phyloP scores from a whole-genome alignment of 208 protist species.

The Crithidia mellificae region DNA sequence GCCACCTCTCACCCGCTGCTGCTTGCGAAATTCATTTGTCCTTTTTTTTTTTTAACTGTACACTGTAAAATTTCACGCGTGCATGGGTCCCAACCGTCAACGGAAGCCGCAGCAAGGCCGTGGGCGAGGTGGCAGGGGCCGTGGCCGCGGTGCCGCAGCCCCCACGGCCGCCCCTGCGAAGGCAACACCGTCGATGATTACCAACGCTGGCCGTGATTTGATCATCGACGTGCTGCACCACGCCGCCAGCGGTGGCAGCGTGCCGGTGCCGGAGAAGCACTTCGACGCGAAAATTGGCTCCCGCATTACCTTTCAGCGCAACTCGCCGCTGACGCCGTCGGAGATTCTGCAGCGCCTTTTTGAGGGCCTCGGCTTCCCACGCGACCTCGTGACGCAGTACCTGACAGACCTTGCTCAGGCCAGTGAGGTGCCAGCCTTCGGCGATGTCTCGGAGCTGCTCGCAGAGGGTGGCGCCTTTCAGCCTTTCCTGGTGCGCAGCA shows the following conservation, averaged over 20 bases:
- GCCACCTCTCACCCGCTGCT: no score
- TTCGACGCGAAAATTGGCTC: conserved; percentile 67
- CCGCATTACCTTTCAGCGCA: conserved; percentile 79
- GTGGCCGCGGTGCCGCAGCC: conserved; percentile 32
- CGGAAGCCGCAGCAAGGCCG: conserved; percentile 45
- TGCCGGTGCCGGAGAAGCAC: conserved; percentile 84
- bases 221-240: conserved; percentile 91
- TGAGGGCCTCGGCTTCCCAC: conserved; percentile 87
- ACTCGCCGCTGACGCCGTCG: conserved; percentile 65
- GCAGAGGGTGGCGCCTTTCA: conserved; percentile 60
- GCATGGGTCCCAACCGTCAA: conserved; percentile 83
- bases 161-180: conserved; percentile 21
- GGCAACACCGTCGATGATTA: conserved; percentile 70
- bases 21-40: no score
- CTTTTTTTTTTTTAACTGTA: no score
- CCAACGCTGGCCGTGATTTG: conserved; percentile 67
- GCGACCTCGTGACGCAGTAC: conserved; percentile 79
- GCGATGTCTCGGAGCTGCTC: conserved; percentile 64
- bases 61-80: no score
- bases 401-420: conserved; percentile 65
- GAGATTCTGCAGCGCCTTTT: conserved; percentile 77
- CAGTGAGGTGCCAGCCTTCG: conserved; percentile 56
- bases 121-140: conserved; percentile 36
- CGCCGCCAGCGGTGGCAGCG: conserved; percentile 74
- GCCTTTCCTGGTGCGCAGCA: conserved; percentile 77